These are phyloP conservation scores for Trichocomaceae sp. DNA, from an alignment of 2,329 filamentous ascomycete genomes.

Conservation along the genomic window DNA sequence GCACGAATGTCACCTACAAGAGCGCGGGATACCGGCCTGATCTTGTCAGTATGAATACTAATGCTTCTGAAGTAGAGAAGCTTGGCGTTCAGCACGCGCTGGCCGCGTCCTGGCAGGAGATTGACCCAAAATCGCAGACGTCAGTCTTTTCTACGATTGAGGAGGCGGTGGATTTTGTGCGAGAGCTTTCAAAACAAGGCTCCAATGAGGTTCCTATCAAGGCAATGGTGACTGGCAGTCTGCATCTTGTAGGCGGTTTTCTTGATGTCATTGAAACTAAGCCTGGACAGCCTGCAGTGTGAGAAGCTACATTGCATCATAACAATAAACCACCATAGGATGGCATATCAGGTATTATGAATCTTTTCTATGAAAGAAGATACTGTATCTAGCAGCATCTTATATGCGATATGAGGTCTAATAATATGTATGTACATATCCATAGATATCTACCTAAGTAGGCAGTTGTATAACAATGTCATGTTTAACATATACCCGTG, in stretches of 20 bases:
- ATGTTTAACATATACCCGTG: no score
- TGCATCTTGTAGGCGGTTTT: constrained; percentile 76
- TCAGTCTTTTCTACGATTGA: constrained; percentile 60
- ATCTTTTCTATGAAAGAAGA: no score
- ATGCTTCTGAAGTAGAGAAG: constrained; percentile 51
- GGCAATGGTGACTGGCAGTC: constrained; percentile 71
- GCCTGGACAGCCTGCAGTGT: constrained; percentile 13
- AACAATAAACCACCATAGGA: no score
- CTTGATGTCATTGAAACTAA: constrained; percentile 62
- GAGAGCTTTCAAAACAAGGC: constrained; percentile 36
- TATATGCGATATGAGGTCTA: no score
- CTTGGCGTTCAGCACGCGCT: constrained; percentile 63
- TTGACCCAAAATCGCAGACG: constrained; percentile 49
- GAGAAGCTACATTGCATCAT: no score
- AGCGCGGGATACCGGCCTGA: constrained; percentile 57
- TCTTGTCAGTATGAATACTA: constrained; percentile 56
- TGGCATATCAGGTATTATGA: no score
- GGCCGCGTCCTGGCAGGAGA: constrained; percentile 53
- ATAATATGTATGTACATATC: no score
- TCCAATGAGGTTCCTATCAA: constrained; percentile 45
- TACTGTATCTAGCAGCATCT: no score
- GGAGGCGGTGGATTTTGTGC: constrained; percentile 58
- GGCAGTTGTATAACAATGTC: no score
- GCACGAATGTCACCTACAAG: constrained; percentile 65
- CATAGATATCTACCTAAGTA: no score